These are phyloP conservation scores for Russula sp. DNA, from an alignment of 768 basidiomycete species.

Conservation along the genomic window DNA sequence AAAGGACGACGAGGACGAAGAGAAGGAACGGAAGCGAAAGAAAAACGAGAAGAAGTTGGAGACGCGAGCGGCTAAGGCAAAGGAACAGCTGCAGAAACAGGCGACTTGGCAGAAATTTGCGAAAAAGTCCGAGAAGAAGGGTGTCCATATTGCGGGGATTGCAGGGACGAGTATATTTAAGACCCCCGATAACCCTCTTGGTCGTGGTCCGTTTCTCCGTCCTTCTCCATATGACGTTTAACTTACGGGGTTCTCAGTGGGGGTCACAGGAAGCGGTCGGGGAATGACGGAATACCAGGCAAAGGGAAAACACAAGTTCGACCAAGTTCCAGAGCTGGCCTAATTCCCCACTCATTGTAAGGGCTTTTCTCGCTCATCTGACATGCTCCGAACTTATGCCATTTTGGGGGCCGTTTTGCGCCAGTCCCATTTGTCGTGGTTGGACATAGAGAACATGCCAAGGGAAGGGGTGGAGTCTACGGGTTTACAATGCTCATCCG, in stretches of 20 bases:
- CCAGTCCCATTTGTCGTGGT: constrained; percentile 5
- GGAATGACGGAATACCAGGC: constrained; percentile 24
- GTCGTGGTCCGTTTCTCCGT: constrained; percentile 54
- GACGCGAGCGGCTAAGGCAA: constrained; percentile 75
- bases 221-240: constrained; percentile 20
- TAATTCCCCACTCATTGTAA: constrained; percentile 7
- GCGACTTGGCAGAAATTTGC: constrained; percentile 92
- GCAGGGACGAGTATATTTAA: constrained; percentile 90
- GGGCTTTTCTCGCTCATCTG: not conserved
- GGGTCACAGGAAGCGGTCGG: constrained; percentile 16
- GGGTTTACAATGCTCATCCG: constrained; percentile 17
- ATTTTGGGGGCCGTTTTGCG: not conserved
- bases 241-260: constrained; percentile 13
- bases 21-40: constrained; percentile 86
- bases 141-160: constrained; percentile 83
- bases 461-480: constrained; percentile 16
- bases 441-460: constrained; percentile 11
- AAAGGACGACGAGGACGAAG: constrained; percentile 76
- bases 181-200: constrained; percentile 87
- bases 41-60: constrained; percentile 94
- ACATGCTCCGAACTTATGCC: constrained; percentile 5
- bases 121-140: constrained; percentile 92
- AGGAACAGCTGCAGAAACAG: constrained; percentile 81
- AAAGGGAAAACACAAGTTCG: constrained; percentile 25
- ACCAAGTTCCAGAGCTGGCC: constrained; percentile 6